Evolutionary conservation across 495 filamentous ascomycete species (phyloP).

Genomic region (Xanthoparmelia taractica): DNA sequence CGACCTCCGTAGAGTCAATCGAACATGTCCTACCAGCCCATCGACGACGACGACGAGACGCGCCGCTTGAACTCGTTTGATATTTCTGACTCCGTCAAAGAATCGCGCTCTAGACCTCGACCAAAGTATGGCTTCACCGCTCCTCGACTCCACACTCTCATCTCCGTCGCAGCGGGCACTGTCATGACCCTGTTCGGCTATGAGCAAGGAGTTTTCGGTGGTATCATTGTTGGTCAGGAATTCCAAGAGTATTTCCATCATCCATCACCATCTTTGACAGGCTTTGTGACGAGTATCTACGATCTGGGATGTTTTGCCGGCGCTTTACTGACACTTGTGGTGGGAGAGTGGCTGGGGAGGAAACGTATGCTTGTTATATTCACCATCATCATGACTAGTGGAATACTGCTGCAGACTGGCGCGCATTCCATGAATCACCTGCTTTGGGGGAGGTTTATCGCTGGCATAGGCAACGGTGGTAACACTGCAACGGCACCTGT

Average conservation of each 20-base stretch:
- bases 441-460: conserved; percentile 21
- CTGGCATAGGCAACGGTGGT: conserved; percentile 21
- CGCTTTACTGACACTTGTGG: conserved; percentile 18
- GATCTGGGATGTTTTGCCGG: conserved; percentile 23
- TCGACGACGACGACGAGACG: neutral
- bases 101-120: neutral
- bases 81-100: neutral
- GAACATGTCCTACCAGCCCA: conserved; percentile 17
- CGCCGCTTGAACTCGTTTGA: neutral
- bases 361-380: conserved; percentile 23
- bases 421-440: conserved; percentile 20
- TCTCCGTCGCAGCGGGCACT: conserved; percentile 23
- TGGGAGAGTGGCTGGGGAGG: conserved; percentile 22
- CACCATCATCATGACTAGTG: conserved; percentile 22
- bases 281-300: conserved; percentile 23
- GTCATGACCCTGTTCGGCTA: conserved; percentile 31
- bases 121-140: conserved; percentile 11
- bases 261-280: conserved; percentile 15
- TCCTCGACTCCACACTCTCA: conserved; percentile 10
- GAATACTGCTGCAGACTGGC: conserved; percentile 22
- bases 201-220: conserved; percentile 31
- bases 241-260: conserved; percentile 21
- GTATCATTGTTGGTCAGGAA: conserved; percentile 25
- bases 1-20: neutral
- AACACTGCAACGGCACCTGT: conserved; percentile 24